A percentile compares a stretch with the other conserved stretches of the same genome.
phyloP scores from a whole-genome alignment of 768 basidiomycete species.

The Russula emetica region DNA sequence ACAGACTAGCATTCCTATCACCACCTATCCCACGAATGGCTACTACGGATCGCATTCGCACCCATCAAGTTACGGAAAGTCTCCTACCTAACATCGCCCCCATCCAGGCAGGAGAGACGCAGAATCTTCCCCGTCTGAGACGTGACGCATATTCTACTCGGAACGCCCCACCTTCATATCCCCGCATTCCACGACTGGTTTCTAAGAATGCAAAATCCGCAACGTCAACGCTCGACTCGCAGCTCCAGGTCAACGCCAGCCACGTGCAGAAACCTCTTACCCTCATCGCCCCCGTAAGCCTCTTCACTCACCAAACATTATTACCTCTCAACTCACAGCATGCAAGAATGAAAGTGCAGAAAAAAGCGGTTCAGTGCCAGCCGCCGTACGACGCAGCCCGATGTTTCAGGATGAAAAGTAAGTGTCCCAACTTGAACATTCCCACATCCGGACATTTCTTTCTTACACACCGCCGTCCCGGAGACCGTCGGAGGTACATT shows the following conservation, averaged over 20 bases:
- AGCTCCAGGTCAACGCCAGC: conserved; percentile 21
- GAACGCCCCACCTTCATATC: neutral
- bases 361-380: neutral
- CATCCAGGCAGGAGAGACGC: neutral
- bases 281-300: conserved; percentile 1
- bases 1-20: conserved; percentile 8
- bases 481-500: neutral
- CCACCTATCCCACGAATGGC: conserved; percentile 2
- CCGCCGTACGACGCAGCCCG: neutral
- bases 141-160: neutral
- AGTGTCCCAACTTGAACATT: neutral
- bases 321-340: neutral
- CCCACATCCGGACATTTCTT: neutral
- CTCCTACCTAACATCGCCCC: neutral
- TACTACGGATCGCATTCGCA: neutral
- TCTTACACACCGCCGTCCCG: conserved; percentile 2
- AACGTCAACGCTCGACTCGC: neutral
- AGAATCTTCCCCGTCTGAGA: neutral
- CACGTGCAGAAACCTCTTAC: conserved; percentile 13
- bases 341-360: neutral
- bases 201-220: neutral
- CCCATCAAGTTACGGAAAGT: neutral
- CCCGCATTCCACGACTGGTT: conserved; percentile 14
- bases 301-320: neutral
- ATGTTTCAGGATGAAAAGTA: conserved; percentile 4